Evolutionary conservation across 140 eudicot genomes (phyloP).

Genomic region (Ambrosia hybrid): DNA sequence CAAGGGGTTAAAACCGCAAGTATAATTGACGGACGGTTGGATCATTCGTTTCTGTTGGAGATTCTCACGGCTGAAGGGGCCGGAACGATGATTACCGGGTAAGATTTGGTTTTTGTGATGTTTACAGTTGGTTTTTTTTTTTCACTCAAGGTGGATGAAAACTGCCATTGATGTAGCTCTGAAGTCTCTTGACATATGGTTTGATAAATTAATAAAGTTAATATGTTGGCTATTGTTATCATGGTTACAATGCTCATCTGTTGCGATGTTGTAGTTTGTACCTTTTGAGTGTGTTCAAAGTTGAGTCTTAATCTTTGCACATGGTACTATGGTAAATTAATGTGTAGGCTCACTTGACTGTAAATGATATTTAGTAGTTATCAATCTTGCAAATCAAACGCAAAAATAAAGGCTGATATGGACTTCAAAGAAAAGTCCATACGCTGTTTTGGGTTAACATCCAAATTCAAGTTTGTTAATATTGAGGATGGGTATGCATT

Average conservation of each 20-base stretch:
- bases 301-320: constrained; percentile 2
- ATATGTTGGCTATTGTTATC: constrained; percentile 1
- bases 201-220: constrained; percentile 8
- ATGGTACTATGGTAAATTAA: no score
- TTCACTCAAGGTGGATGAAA: neutral
- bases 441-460: no score
- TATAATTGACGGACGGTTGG: constrained; percentile 81
- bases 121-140: neutral
- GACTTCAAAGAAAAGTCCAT: no score
- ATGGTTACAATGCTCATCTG: neutral
- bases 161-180: neutral
- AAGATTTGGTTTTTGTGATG: constrained; percentile 4
- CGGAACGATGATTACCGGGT: constrained; percentile 91
- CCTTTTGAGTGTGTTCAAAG: neutral
- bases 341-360: no score
- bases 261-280: neutral
- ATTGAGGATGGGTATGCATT: no score
- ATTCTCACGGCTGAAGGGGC: constrained; percentile 88
- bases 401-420: no score
- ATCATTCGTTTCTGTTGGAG: constrained; percentile 79
- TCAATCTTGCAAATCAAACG: no score
- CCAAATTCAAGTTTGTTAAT: no score
- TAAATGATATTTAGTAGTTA: no score
- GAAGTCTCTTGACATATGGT: constrained; percentile 5
- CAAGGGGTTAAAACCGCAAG: constrained; percentile 85